phyloP scores from a whole-genome alignment of 2,329 filamentous ascomycete species.

The Lecanoromycetidae sp. region DNA sequence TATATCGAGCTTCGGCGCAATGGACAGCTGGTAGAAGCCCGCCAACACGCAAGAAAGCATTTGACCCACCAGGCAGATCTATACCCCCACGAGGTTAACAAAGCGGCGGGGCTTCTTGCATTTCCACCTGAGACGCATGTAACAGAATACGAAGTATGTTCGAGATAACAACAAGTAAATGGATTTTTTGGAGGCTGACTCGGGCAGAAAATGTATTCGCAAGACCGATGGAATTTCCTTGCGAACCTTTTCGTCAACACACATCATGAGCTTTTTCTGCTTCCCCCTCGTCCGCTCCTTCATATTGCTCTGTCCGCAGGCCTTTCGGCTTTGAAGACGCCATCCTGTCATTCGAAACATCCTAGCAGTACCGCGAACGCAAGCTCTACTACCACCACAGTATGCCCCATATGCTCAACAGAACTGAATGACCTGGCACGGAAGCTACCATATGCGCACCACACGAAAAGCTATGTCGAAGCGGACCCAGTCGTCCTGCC shows the following conservation, averaged over 20 bases:
- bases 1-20: conserved; percentile 81
- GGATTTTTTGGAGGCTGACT: background rate
- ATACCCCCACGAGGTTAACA: conserved; percentile 55
- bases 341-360: conserved; percentile 67
- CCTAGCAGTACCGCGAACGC: conserved; percentile 43
- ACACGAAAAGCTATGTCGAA: conserved; percentile 87
- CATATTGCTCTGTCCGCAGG: conserved; percentile 85
- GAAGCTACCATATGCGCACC: conserved; percentile 85
- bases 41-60: conserved; percentile 70
- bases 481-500: conserved; percentile 76
- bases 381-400: conserved; percentile 51
- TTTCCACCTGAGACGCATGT: conserved; percentile 50
- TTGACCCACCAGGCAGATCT: conserved; percentile 57
- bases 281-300: conserved; percentile 71
- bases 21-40: conserved; percentile 59
- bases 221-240: conserved; percentile 61
- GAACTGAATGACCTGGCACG: conserved; percentile 86
- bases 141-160: conserved; percentile 47
- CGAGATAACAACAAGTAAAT: conserved; percentile 27
- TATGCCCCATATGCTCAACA: conserved; percentile 92
- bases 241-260: conserved; percentile 71
- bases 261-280: conserved; percentile 71
- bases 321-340: conserved; percentile 89
- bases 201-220: conserved; percentile 56
- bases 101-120: conserved; percentile 70